Evolutionary conservation across 1,284 basidiomycete genomes (phyloP).

Genomic region (Marasmius sp.): DNA sequence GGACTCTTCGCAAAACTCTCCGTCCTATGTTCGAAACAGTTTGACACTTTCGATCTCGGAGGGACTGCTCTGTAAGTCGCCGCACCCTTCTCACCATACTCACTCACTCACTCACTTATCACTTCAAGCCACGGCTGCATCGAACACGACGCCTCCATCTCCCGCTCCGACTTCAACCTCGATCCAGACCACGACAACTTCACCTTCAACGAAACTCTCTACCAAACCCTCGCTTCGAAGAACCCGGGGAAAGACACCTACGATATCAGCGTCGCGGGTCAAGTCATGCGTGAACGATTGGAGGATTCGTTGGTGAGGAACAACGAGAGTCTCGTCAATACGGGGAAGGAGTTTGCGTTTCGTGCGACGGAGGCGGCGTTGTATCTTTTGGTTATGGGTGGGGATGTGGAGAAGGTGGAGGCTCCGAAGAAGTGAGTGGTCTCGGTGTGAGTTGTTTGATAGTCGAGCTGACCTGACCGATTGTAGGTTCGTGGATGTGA

Average conservation of each 20-base stretch:
- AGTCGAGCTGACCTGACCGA: too few relatives aligned
- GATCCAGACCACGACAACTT: not conserved
- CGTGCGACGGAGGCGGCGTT: not conserved
- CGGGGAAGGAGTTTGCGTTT: not conserved
- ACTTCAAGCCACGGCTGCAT: not conserved
- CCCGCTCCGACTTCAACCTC: not conserved
- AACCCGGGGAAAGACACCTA: not conserved
- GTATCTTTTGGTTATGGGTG: not conserved
- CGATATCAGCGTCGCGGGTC: not conserved
- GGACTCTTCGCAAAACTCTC: not conserved
- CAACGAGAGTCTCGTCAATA: not conserved
- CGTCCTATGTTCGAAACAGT: not conserved
- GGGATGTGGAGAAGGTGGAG: not conserved
- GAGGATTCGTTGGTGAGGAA: not conserved
- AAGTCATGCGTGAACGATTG: not conserved
- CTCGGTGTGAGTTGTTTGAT: too few relatives aligned
- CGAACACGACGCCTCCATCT: constrained; percentile 1
- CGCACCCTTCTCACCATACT: too few relatives aligned
- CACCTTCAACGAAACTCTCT: not conserved
- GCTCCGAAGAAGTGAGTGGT: not conserved
- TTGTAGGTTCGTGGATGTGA: not conserved
- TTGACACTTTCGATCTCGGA: not conserved
- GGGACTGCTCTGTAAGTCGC: not conserved
- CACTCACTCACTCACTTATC: not conserved
- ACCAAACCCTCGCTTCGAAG: not conserved